Percentiles rank a stretch among this genome's conserved stretches.
These are phyloP conservation scores for Metarhizium anisopliae DNA, from an alignment of 2,329 filamentous ascomycete species.

Conservation along the genomic window DNA sequence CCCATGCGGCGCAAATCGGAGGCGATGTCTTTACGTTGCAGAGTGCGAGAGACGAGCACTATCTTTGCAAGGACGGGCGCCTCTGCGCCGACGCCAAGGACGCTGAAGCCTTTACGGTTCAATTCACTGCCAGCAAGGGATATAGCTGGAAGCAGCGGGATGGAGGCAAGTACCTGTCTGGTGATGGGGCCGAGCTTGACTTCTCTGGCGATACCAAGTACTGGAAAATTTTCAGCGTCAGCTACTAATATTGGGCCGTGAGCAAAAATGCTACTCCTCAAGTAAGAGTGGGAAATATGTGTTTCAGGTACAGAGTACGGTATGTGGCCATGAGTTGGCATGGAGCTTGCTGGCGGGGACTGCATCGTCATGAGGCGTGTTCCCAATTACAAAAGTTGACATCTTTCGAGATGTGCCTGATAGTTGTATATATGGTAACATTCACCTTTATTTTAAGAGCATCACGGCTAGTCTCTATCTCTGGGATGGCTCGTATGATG, in stretches of 20 bases:
- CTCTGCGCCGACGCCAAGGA: background rate
- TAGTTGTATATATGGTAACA: too few relatives aligned
- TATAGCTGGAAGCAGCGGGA: background rate
- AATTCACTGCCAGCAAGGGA: background rate
- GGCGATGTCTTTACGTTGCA: slow-evolving; percentile 18
- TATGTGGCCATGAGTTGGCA: too few relatives aligned
- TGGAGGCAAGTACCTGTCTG: background rate
- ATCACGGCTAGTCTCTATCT: too few relatives aligned
- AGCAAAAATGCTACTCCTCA: too few relatives aligned
- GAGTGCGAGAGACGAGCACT: slow-evolving; percentile 14
- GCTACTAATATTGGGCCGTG: background rate
- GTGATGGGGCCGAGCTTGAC: background rate
- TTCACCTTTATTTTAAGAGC: too few relatives aligned
- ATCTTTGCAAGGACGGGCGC: slow-evolving; percentile 7
- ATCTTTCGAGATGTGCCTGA: too few relatives aligned
- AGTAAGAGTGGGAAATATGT: too few relatives aligned
- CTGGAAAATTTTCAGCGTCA: background rate
- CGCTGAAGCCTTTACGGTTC: background rate
- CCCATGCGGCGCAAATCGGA: slow-evolving; percentile 28
- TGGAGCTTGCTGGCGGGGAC: too few relatives aligned
- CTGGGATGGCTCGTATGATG: too few relatives aligned
- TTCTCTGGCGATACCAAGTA: background rate
- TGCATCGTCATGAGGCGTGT: too few relatives aligned
- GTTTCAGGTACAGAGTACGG: too few relatives aligned
- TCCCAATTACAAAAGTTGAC: too few relatives aligned